Evolutionary conservation across 164 flowering plant genomes (phyloP).

Genomic region (Aristolochia californica): DNA sequence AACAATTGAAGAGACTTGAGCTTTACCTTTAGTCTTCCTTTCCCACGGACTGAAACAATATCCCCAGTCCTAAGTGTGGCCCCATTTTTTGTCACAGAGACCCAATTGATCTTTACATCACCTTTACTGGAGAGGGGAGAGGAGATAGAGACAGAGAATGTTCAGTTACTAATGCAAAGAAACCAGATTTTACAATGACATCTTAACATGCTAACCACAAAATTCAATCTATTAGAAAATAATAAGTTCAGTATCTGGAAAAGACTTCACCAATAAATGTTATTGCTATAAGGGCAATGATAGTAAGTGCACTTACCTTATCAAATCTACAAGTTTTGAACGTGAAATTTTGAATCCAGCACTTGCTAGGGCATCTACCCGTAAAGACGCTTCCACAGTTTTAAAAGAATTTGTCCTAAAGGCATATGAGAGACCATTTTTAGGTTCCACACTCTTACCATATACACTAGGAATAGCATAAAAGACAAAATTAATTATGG

Average conservation of each 20-base stretch:
- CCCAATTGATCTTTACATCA: constrained; percentile 86
- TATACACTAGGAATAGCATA: no score
- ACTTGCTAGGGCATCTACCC: constrained; percentile 87
- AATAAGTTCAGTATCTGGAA: no score
- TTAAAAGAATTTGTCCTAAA: constrained; percentile 64
- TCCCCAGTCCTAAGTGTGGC: constrained; percentile 68
- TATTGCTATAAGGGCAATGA: neutral
- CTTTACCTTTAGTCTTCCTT: constrained; percentile 76
- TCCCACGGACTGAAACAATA: constrained; percentile 77
- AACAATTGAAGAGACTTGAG: no score
- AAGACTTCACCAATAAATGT: no score
- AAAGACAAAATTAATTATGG: no score
- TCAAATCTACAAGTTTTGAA: constrained; percentile 67
- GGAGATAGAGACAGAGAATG: neutral
- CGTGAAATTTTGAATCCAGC: constrained; percentile 91
- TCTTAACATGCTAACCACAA: no score
- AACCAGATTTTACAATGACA: no score
- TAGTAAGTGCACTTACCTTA: constrained; percentile 42
- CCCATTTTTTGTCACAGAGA: constrained; percentile 59
- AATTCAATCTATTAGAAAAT: no score
- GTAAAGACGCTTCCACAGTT: constrained; percentile 66
- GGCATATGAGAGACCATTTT: no score
- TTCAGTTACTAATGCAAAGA: no score
- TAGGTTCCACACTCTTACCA: no score
- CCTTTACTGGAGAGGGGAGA: constrained; percentile 35